Conservation (phyloP, 495 filamentous ascomycete species). For the Aspergillus cavernicola region DNA sequence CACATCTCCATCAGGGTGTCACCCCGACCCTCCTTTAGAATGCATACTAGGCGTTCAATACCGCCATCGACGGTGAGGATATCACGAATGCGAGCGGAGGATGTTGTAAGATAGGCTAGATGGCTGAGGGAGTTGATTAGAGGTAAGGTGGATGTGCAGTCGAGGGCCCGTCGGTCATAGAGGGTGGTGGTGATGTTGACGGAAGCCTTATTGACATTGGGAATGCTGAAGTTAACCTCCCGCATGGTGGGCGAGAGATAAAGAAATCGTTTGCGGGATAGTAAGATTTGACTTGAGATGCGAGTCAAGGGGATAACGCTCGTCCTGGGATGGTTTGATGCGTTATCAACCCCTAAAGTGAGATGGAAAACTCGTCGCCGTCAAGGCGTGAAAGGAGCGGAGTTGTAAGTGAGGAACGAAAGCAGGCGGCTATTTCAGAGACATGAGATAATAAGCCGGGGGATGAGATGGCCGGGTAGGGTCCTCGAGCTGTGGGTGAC, state of each 20-base stretch:
- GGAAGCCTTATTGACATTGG: constrained; percentile 98
- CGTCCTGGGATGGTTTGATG: not conserved
- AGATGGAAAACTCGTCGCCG: constrained; percentile 14
- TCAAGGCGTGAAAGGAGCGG: not conserved
- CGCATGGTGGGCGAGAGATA: constrained; percentile 62
- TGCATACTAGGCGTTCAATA: constrained; percentile 92
- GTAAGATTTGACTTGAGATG: not conserved
- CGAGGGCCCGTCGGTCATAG: constrained; percentile 93
- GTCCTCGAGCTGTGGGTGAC: constrained; percentile 11
- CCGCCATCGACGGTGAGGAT: constrained; percentile 98
- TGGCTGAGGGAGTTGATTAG: constrained; percentile 98
- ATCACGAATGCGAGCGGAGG: constrained; percentile 95
- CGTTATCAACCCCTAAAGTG: constrained; percentile 17
- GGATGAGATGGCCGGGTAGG: not conserved
- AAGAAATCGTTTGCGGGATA: not conserved
- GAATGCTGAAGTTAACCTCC: constrained; percentile 99
- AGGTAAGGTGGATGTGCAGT: constrained; percentile 95
- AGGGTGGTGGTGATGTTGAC: constrained; percentile 98
- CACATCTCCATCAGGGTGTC: constrained; percentile 99
- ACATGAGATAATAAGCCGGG: constrained; percentile 12
- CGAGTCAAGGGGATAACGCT: not conserved
- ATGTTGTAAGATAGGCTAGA: constrained; percentile 95
- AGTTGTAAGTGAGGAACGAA: not conserved
- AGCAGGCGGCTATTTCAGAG: constrained; percentile 6
- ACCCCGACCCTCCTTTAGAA: constrained; percentile 92